phyloP scores from a whole-genome alignment of 176 grass and related monocot species.

The Raddia guianensis region DNA sequence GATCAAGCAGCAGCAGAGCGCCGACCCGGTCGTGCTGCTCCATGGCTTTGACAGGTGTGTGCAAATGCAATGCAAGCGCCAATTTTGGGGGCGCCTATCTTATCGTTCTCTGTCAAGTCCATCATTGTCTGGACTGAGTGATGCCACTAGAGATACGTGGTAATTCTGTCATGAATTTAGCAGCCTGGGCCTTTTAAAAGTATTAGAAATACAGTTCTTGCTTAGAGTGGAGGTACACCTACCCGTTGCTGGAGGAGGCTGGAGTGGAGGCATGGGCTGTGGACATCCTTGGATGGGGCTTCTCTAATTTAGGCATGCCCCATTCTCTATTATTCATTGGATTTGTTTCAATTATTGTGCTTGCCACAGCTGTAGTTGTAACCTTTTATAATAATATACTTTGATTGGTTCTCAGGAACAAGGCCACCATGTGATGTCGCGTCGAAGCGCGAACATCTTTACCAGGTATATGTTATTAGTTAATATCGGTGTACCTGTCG shows the following conservation, averaged over 20 bases:
- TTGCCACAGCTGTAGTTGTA: slow-evolving; percentile 24
- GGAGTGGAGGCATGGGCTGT: slow-evolving; percentile 88
- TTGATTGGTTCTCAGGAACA: slow-evolving; percentile 48
- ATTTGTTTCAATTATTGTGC: slow-evolving; percentile 20
- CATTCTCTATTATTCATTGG: neutral
- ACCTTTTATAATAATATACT: slow-evolving; percentile 4
- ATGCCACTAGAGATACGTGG: neutral
- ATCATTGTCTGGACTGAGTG: neutral
- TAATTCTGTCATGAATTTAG: neutral
- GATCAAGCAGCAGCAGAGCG: slow-evolving; percentile 48
- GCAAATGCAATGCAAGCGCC: neutral
- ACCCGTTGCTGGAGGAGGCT: slow-evolving; percentile 88
- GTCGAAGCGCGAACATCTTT: slow-evolving; percentile 86
- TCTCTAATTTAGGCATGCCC: slow-evolving; percentile 81
- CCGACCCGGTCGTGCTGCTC: slow-evolving; percentile 78
- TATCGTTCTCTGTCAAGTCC: neutral
- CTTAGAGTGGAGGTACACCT: slow-evolving; percentile 96
- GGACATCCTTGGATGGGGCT: slow-evolving; percentile 99
- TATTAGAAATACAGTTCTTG: slow-evolving; percentile 74
- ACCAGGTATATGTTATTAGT: slow-evolving; percentile 50
- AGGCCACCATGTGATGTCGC: slow-evolving; percentile 70
- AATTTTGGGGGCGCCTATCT: neutral
- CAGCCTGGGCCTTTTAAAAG: slow-evolving; percentile 39
- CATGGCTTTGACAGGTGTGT: slow-evolving; percentile 92
- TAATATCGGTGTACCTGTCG: neutral